phyloP scores from a whole-genome alignment of 768 basidiomycete species.

The Agaricus blazei region DNA sequence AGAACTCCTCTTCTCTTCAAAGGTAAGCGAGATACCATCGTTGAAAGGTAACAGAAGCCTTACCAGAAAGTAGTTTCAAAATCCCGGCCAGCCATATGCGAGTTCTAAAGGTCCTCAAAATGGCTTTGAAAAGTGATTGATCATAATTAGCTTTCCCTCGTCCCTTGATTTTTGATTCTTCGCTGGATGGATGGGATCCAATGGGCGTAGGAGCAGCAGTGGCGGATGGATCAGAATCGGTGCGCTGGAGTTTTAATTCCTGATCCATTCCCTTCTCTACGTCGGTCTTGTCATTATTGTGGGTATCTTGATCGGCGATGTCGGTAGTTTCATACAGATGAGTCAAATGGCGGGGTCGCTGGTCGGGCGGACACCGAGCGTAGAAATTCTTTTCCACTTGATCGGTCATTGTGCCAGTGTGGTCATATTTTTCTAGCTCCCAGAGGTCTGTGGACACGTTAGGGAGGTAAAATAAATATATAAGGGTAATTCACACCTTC shows the following conservation, averaged over 20 bases:
- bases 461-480: not conserved
- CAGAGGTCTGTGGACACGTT: slow-evolving; percentile 35
- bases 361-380: slow-evolving; percentile 33
- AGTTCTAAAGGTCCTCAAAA: slow-evolving; percentile 40
- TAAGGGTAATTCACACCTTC: slow-evolving; percentile 30
- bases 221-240: not conserved
- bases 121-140: slow-evolving; percentile 43
- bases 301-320: not conserved
- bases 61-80: slow-evolving; percentile 41
- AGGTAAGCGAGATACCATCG: too few relatives aligned
- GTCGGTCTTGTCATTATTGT: slow-evolving; percentile 1
- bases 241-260: not conserved
- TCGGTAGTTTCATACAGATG: not conserved
- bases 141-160: slow-evolving; percentile 36
- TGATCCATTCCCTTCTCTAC: slow-evolving; percentile 5
- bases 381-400: slow-evolving; percentile 38
- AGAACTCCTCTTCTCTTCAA: not conserved
- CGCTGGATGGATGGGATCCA: not conserved
- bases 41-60: not conserved
- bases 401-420: slow-evolving; percentile 30
- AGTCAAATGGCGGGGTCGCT: slow-evolving; percentile 24
- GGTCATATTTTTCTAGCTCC: slow-evolving; percentile 30
- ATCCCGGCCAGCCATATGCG: slow-evolving; percentile 44
- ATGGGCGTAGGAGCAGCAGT: slow-evolving; percentile 8
- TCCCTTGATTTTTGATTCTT: slow-evolving; percentile 20